Conservation (phyloP, 176 grass and related monocot genomes). For the Juncus inflexus region DNA sequence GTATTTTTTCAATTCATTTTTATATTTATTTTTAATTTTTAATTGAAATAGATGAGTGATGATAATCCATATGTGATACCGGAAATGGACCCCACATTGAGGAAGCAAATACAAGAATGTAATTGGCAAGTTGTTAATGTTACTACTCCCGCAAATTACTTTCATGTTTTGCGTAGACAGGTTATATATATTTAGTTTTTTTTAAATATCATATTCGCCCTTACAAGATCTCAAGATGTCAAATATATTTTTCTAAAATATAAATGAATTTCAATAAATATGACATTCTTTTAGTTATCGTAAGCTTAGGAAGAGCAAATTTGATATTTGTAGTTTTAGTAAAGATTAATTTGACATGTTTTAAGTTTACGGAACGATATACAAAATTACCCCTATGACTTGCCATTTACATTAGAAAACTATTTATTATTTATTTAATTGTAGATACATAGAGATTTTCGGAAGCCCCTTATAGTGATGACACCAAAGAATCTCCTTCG, state of each 20-base stretch:
- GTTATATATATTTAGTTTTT: constrained; percentile 23
- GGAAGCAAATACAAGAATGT: constrained; percentile 89
- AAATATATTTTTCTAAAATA: too few relatives aligned
- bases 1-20: too few relatives aligned
- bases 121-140: constrained; percentile 98
- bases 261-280: too few relatives aligned
- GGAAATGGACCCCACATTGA: constrained; percentile 88
- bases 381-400: too few relatives aligned
- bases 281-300: too few relatives aligned
- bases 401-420: neutral
- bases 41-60: constrained; percentile 64
- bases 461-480: constrained; percentile 85
- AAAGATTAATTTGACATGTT: too few relatives aligned
- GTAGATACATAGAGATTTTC: constrained; percentile 88
- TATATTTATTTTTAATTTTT: too few relatives aligned
- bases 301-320: too few relatives aligned
- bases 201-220: neutral
- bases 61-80: constrained; percentile 94
- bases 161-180: constrained; percentile 84
- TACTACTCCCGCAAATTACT: constrained; percentile 96
- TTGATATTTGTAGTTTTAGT: too few relatives aligned
- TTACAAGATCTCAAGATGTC: too few relatives aligned
- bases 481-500: constrained; percentile 85
- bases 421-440: constrained; percentile 4
- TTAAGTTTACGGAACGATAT: too few relatives aligned